A percentile compares a stretch with the other conserved stretches of the same genome.
Conservation (phyloP, 345 rosid genomes). For the Excoecaria cochinchinensis region DNA sequence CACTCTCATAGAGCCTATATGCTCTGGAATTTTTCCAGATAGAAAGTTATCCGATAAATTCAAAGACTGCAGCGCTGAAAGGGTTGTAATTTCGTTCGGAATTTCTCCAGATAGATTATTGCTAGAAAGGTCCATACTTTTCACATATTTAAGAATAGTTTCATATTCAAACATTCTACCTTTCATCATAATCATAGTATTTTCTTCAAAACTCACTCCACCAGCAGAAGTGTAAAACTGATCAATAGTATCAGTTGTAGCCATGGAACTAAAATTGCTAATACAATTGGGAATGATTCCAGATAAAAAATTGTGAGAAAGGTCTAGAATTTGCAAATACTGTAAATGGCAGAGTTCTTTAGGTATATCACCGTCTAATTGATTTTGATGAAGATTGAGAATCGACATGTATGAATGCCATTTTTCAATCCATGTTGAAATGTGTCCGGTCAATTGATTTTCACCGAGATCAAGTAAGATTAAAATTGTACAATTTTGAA, state of each 20-base stretch:
- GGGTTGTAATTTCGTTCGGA: not conserved
- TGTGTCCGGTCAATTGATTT: conserved; percentile 16
- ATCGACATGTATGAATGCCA: not conserved
- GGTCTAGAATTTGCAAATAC: not conserved
- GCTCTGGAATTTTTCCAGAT: not conserved
- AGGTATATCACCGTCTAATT: not conserved
- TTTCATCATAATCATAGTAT: not conserved
- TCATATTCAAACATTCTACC: not conserved
- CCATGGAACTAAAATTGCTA: not conserved
- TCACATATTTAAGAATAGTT: not conserved
- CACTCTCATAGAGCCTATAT: not conserved
- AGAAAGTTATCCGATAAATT: not conserved
- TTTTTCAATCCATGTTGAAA: not conserved
- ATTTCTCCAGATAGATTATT: conserved; percentile 1
- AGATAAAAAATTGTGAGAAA: not conserved
- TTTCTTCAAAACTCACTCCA: not conserved
- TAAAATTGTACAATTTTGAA: not conserved
- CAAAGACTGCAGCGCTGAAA: not conserved
- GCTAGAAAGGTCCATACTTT: not conserved
- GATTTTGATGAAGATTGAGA: not conserved
- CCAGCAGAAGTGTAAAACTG: too few species aligned
- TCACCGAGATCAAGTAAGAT: conserved; percentile 16
- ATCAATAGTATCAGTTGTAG: too few species aligned
- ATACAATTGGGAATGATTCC: conserved; percentile 11
- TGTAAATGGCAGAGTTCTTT: not conserved